Evolutionary conservation across 306 rosid species (phyloP), one percentile per base, ranked within the genome.

Genomic region (Calophaca sinica): DNA sequence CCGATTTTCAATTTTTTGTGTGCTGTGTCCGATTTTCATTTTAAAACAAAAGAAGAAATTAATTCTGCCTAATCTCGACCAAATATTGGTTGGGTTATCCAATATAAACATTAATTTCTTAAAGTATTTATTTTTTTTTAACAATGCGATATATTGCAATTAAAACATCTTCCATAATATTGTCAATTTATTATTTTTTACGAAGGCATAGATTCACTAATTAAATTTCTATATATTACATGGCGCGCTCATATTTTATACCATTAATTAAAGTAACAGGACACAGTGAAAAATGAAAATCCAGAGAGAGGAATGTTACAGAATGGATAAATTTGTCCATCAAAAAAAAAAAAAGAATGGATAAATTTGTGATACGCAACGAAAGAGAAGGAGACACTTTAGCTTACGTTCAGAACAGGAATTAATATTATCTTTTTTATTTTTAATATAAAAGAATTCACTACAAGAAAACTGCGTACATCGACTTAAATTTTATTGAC

Each of bases 321-420:
- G 26, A 20, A 20, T 20, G 26, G 26, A 61, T 6, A 35, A 29
- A 50, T 73, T 15, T 32, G 60, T 31, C n/a, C n/a, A n/a, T n/a
- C n/a, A n/a, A n/a, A n/a, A n/a, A n/a, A n/a, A n/a, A n/a, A n/a
- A n/a, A n/a, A n/a, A 20, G 26, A 20, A 20, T 20, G 26, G 26
- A 61, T 6, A 35, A 29, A 50, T 73, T 15, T 32, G 60, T 31
- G 35, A 42, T 32, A 26, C 42, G 51, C n/a, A 74, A 36, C 7
- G 3, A 60, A 0, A 44, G 59, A 46, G 50, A 35, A 78, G 55
- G 48, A 61, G 44, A 52, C 60, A 70, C 9, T 62, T 62, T 49
- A 51, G 59, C 59, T 71, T 62, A 6, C 70, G 61, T 76, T 77
- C 75, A 66, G 59, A 70, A 70, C 52, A 50, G 62, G 7, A 58